A percentile compares a stretch with the other conserved stretches of the same genome.
Conservation (phyloP, 306 rosid genomes). For the Benincasa hispida region DNA sequence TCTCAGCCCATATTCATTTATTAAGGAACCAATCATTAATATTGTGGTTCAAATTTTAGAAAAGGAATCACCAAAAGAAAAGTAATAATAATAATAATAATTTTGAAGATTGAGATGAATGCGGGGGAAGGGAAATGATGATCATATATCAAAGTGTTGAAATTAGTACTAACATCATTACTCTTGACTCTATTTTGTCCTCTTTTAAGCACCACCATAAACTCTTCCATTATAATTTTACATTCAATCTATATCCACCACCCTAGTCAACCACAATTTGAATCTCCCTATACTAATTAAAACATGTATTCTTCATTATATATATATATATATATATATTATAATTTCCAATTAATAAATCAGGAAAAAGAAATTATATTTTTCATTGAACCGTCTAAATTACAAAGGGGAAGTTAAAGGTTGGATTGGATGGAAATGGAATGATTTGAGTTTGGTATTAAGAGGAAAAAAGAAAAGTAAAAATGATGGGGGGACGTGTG, state of each 20-base stretch:
- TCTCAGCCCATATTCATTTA: neutral
- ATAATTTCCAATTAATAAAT: too few species aligned
- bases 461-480: constrained; percentile 15
- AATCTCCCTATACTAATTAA: too few species aligned
- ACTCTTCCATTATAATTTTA: too few species aligned
- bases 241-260: too few species aligned
- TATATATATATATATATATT: too few species aligned
- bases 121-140: constrained; percentile 12
- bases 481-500: constrained; percentile 26
- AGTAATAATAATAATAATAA: neutral
- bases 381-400: too few species aligned
- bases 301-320: too few species aligned
- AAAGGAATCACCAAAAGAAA: neutral
- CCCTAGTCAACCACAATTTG: too few species aligned
- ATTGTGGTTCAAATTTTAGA: neutral
- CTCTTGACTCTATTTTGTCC: constrained; percentile 32
- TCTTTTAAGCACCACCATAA: neutral
- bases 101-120: constrained; percentile 16
- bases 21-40: neutral
- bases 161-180: constrained; percentile 13
- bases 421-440: neutral
- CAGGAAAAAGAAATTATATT: too few species aligned
- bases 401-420: neutral
- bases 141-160: constrained; percentile 15
- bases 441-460: neutral